Evolutionary conservation across 2,329 filamentous ascomycete species (phyloP).

Genomic region (Erysiphe neolycopersici): DNA sequence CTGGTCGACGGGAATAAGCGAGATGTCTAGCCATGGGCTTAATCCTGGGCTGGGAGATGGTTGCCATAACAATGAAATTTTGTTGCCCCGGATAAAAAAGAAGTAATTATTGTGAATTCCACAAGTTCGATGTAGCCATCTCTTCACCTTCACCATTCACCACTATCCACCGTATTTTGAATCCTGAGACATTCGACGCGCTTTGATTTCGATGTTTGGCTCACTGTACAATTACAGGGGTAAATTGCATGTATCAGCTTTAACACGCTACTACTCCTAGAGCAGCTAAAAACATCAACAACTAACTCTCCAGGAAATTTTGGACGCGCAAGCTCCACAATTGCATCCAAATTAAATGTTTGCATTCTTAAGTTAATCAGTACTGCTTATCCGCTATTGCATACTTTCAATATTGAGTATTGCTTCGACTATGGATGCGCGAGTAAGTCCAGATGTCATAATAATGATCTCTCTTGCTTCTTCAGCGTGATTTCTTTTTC

Average conservation of each 20-base stretch:
- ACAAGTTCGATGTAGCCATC: not conserved
- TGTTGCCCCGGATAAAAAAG: not conserved
- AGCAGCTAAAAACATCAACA: not conserved
- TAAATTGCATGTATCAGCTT: not conserved
- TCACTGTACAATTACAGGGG: not conserved
- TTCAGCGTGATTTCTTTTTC: not conserved
- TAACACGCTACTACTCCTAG: not conserved
- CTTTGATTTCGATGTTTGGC: not conserved
- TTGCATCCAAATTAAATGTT: not conserved
- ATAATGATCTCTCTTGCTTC: not conserved
- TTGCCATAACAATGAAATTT: slow-evolving; percentile 1
- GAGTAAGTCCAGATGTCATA: slow-evolving; percentile 13
- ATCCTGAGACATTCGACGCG: not conserved
- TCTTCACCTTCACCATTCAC: not conserved
- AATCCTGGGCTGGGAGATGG: not conserved
- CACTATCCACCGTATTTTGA: not conserved
- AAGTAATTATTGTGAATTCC: not conserved
- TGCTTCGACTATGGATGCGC: slow-evolving; percentile 16
- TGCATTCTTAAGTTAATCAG: slow-evolving; percentile 5
- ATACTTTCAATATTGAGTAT: slow-evolving; percentile 1
- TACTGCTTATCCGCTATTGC: slow-evolving; percentile 2
- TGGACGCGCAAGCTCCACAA: not conserved
- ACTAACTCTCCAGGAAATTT: not conserved
- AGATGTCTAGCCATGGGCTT: not conserved
- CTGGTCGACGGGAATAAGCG: not conserved